phyloP scores from a whole-genome alignment of 2,329 filamentous ascomycete genomes.

The Trichoderma sp. region DNA sequence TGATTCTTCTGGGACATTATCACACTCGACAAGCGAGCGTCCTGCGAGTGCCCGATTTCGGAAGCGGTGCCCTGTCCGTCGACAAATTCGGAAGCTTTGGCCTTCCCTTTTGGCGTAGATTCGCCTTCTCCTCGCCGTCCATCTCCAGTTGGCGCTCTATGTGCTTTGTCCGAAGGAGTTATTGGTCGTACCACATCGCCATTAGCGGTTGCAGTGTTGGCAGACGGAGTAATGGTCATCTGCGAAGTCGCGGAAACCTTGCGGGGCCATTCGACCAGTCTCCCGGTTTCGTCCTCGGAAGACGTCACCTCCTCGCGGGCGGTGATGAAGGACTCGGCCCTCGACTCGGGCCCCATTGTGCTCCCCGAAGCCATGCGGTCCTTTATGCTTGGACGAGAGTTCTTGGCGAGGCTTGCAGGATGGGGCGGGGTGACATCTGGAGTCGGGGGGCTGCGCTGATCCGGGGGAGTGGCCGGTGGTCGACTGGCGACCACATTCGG shows the following conservation, averaged over 20 bases:
- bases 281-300: slow-evolving; percentile 57
- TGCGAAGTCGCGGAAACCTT: slow-evolving; percentile 44
- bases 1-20: slow-evolving; percentile 46
- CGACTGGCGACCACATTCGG: slow-evolving; percentile 38
- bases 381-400: slow-evolving; percentile 44
- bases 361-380: slow-evolving; percentile 52
- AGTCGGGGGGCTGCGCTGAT: slow-evolving; percentile 66
- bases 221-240: slow-evolving; percentile 41
- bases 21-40: not conserved
- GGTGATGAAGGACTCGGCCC: slow-evolving; percentile 68
- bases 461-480: slow-evolving; percentile 58
- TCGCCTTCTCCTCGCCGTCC: slow-evolving; percentile 40
- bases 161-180: slow-evolving; percentile 41
- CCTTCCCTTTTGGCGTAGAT: slow-evolving; percentile 42
- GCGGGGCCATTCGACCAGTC: slow-evolving; percentile 39
- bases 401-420: slow-evolving; percentile 39
- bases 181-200: slow-evolving; percentile 25
- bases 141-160: slow-evolving; percentile 42
- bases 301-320: slow-evolving; percentile 62
- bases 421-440: slow-evolving; percentile 73
- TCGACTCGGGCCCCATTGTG: slow-evolving; percentile 55
- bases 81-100: slow-evolving; percentile 55
- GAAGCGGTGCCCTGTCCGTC: slow-evolving; percentile 52
- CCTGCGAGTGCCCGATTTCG: slow-evolving; percentile 34
- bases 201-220: slow-evolving; percentile 24